Conservation (phyloP, 1,139 yeast species). For the Protomyces gravidus region DNA sequence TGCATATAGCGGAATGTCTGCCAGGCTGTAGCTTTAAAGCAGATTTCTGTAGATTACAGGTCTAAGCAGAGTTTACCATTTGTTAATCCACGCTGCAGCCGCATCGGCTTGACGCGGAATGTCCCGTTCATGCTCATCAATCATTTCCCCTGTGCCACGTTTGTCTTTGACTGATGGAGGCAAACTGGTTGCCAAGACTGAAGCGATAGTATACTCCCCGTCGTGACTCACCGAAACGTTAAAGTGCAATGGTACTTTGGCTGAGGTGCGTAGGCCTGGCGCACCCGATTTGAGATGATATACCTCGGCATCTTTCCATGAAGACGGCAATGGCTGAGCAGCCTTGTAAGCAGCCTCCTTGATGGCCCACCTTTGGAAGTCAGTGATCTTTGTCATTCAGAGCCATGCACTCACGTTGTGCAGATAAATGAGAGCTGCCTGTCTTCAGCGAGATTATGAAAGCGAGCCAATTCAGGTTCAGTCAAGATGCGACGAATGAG, state of each 20-base stretch:
- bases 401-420: slow-evolving; percentile 20
- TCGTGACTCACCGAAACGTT: slow-evolving; percentile 21
- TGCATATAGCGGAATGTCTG: no score
- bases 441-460: background rate
- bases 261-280: background rate
- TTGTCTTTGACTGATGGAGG: slow-evolving; percentile 1
- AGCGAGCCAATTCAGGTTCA: background rate
- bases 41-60: no score
- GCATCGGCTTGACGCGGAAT: slow-evolving; percentile 11
- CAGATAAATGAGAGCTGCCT: slow-evolving; percentile 3
- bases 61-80: slow-evolving; percentile 9
- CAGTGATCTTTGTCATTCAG: no score
- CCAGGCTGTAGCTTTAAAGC: no score
- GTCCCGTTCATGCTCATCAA: slow-evolving; percentile 20
- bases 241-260: slow-evolving; percentile 9
- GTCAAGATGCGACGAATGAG: slow-evolving; percentile 21
- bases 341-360: slow-evolving; percentile 27
- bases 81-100: slow-evolving; percentile 19
- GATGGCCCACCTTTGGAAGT: slow-evolving; percentile 10
- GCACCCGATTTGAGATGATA: slow-evolving; percentile 3
- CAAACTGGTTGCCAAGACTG: slow-evolving; percentile 5
- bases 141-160: slow-evolving; percentile 25
- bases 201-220: slow-evolving; percentile 25
- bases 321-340: slow-evolving; percentile 10
- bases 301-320: slow-evolving; percentile 17